phyloP scores from a whole-genome alignment of 345 rosid species.

The Sisymbrium altissimum region DNA sequence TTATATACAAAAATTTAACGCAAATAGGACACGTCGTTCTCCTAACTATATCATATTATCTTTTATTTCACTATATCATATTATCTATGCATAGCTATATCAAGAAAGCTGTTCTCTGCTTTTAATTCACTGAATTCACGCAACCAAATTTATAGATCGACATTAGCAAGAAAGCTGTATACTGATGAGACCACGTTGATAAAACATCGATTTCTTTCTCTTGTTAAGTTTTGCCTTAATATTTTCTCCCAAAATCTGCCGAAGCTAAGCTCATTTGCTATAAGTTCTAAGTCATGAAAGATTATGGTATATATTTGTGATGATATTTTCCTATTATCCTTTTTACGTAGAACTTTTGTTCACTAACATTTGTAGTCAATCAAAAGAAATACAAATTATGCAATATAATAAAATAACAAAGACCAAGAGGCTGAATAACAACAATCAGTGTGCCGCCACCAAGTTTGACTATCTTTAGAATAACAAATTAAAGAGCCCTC shows the following conservation, averaged over 20 bases:
- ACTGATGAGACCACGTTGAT: neutral
- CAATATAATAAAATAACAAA: neutral
- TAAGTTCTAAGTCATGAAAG: too few species aligned
- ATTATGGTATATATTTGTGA: too few species aligned
- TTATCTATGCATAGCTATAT: neutral
- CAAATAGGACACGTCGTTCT: neutral
- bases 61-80: too few species aligned
- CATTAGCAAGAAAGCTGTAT: neutral
- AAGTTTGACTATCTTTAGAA: slow-evolving; percentile 4
- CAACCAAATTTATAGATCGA: too few species aligned
- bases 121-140: neutral
- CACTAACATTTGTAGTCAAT: neutral
- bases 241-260: neutral
- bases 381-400: neutral
- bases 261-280: neutral
- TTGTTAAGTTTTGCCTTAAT: neutral
- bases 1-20: neutral
- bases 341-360: neutral
- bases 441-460: neutral
- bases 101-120: neutral
- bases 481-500: neutral
- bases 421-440: neutral
- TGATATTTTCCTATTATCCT: neutral
- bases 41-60: neutral
- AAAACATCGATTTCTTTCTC: neutral